Evolutionary conservation across 148 eudicot genomes (phyloP).

Genomic region (Rhododendron vialii): DNA sequence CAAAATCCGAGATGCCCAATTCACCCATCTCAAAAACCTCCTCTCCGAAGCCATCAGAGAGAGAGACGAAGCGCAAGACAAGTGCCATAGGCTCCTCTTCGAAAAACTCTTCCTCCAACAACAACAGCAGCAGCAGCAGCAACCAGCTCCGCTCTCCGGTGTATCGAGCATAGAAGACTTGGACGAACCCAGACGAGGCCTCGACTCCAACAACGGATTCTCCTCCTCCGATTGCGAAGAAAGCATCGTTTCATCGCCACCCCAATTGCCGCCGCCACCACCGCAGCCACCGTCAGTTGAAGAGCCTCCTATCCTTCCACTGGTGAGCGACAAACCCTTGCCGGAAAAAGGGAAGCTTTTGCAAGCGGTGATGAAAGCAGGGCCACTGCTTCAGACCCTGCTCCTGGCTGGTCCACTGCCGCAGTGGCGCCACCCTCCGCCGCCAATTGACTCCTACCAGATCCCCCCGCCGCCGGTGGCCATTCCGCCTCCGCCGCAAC

Average conservation of each 20-base stretch:
- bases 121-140: slow-evolving; percentile 11
- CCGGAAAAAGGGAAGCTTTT: slow-evolving; percentile 79
- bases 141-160: slow-evolving; percentile 16
- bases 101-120: slow-evolving; percentile 30
- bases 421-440: slow-evolving; percentile 86
- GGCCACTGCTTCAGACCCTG: slow-evolving; percentile 79
- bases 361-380: slow-evolving; percentile 81
- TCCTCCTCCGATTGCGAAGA: slow-evolving; percentile 53
- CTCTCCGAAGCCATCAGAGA: slow-evolving; percentile 29
- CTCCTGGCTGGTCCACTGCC: slow-evolving; percentile 84
- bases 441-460: slow-evolving; percentile 52
- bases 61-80: slow-evolving; percentile 40
- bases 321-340: slow-evolving; percentile 26
- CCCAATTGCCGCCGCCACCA: not conserved
- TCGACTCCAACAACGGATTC: slow-evolving; percentile 27
- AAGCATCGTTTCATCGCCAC: slow-evolving; percentile 42
- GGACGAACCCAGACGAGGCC: slow-evolving; percentile 22
- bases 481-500: slow-evolving; percentile 21
- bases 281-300: not conserved
- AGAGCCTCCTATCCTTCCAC: slow-evolving; percentile 5
- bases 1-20: slow-evolving; percentile 32
- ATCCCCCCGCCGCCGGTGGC: slow-evolving; percentile 70
- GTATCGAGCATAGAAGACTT: slow-evolving; percentile 35
- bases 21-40: slow-evolving; percentile 27
- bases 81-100: slow-evolving; percentile 23